Conservation (phyloP, 768 basidiomycete species). For the Cystobasidium ongulense region DNA sequence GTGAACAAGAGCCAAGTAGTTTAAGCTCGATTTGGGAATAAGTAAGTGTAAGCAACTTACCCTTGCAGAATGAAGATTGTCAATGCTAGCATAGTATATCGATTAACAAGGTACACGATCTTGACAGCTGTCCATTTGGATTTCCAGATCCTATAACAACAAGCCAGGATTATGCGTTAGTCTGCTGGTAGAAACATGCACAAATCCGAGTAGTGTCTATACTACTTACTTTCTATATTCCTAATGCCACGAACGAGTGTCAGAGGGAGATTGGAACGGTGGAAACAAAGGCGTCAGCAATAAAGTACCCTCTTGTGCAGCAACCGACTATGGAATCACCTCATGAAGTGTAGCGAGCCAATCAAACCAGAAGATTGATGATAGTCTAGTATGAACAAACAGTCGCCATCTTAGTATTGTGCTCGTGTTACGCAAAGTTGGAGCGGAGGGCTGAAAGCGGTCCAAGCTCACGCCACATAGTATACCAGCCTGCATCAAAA, state of each 20-base stretch:
- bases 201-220: no score
- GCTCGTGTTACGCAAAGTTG: no score
- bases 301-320: no score
- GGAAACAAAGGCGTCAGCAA: no score
- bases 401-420: no score
- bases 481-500: not conserved
- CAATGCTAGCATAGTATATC: not conserved
- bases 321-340: not conserved
- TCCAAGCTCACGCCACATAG: not conserved
- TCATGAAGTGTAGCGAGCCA: not conserved
- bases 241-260: no score
- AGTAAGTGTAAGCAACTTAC: no score
- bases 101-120: slow-evolving; percentile 1
- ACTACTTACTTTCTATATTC: not conserved
- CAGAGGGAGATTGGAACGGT: no score
- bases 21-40: no score
- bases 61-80: not conserved
- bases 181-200: not conserved
- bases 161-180: not conserved
- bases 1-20: no score
- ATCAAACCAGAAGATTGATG: not conserved
- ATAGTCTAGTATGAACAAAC: not conserved
- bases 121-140: not conserved
- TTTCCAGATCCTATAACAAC: not conserved
- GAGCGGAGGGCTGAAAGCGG: not conserved